Conservation (phyloP, 768 basidiomycete genomes). For the Lepiota venenata region DNA sequence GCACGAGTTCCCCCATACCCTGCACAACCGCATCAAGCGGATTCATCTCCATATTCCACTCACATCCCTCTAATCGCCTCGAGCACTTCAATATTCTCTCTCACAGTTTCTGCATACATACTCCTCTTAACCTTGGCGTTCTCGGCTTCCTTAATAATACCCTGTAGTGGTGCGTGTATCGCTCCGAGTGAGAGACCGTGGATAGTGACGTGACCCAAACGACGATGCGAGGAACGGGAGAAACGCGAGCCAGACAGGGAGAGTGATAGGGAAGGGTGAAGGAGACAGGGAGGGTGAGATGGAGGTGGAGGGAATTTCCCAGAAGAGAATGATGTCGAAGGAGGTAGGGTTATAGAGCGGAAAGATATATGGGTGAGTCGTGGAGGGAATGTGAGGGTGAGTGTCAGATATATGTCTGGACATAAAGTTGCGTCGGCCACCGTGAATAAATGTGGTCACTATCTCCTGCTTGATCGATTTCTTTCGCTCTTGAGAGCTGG, state of each 20-base stretch:
- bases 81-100: conserved; percentile 66
- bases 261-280: neutral
- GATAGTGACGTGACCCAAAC: conserved; percentile 58
- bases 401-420: conserved; percentile 23
- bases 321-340: conserved; percentile 73
- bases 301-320: conserved; percentile 53
- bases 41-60: conserved; percentile 80
- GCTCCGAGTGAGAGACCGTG: conserved; percentile 66
- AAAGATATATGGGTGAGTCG: conserved; percentile 59
- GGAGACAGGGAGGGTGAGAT: too few relatives aligned
- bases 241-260: neutral
- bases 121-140: conserved; percentile 67
- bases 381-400: conserved; percentile 56
- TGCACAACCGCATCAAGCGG: conserved; percentile 57
- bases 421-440: conserved; percentile 42
- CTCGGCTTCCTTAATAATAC: conserved; percentile 57
- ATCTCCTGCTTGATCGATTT: conserved; percentile 13
- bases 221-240: conserved; percentile 29
- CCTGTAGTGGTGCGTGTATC: conserved; percentile 59
- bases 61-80: conserved; percentile 61
- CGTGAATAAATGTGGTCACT: conserved; percentile 36
- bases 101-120: conserved; percentile 89
- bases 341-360: conserved; percentile 75
- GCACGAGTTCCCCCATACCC: conserved; percentile 38
- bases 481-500: neutral